A percentile compares a stretch with the other conserved stretches of the same genome.
These are phyloP conservation scores for Cryptococcus sp. DNA, from an alignment of 1,284 basidiomycete genomes.

Conservation along the genomic window DNA sequence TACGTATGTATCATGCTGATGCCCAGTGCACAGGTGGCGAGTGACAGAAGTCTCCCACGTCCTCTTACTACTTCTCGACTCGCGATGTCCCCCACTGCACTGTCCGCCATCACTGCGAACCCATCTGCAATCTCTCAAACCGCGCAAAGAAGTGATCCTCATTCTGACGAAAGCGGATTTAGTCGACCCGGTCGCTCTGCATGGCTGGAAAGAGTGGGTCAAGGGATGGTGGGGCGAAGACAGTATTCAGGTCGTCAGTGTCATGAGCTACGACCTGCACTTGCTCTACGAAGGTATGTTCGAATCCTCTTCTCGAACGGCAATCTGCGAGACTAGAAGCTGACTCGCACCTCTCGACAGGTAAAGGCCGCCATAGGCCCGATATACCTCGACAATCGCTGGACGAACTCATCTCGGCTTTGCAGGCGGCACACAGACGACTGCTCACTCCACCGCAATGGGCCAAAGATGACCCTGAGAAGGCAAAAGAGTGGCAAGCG, in stretches of 20 bases:
- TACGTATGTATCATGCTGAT: not conserved
- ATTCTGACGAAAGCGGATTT: constrained; percentile 85
- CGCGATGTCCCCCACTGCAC: constrained; percentile 72
- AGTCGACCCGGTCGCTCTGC: constrained; percentile 61
- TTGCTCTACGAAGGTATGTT: constrained; percentile 30
- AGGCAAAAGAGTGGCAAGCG: constrained; percentile 68
- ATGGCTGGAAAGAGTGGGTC: constrained; percentile 71
- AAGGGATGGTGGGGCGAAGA: constrained; percentile 55
- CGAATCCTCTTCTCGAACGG: not conserved
- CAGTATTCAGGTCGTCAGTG: constrained; percentile 62
- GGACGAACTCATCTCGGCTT: constrained; percentile 64
- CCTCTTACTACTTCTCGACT: constrained; percentile 79
- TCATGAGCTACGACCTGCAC: constrained; percentile 69
- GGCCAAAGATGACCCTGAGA: constrained; percentile 60
- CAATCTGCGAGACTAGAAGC: not conserved
- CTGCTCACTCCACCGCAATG: constrained; percentile 69
- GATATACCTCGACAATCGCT: constrained; percentile 62
- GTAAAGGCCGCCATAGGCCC: constrained; percentile 59
- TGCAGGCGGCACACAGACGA: constrained; percentile 68
- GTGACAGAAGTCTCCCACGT: constrained; percentile 83
- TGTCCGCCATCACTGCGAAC: constrained; percentile 58
- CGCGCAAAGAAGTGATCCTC: constrained; percentile 66
- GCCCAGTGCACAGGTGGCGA: constrained; percentile 66
- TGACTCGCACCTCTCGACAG: constrained; percentile 4
- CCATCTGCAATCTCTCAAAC: constrained; percentile 55